Evolutionary conservation across 169 alveolate genomes (phyloP).

Genomic region (Condylostoma magnum): DNA sequence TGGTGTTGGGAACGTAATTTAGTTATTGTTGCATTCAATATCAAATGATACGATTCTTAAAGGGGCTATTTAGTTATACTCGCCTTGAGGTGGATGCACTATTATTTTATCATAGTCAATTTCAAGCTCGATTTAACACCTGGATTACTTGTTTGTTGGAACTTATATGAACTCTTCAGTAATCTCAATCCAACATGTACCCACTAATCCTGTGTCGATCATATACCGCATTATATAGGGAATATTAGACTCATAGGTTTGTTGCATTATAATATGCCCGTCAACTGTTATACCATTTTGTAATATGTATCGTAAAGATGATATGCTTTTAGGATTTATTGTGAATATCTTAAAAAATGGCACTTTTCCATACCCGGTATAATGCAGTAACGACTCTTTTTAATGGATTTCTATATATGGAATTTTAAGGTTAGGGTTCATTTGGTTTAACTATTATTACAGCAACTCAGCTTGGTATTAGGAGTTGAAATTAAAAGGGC

Average conservation of each 20-base stretch:
- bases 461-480: not conserved
- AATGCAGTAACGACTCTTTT: not conserved
- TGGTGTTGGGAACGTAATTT: constrained; percentile 95
- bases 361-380: not conserved
- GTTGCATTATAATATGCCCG: constrained; percentile 30
- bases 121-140: constrained; percentile 92
- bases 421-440: too few species aligned
- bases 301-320: not conserved
- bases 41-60: constrained; percentile 94
- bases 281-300: constrained; percentile 17
- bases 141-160: constrained; percentile 42
- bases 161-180: constrained; percentile 45
- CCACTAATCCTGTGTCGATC: constrained; percentile 94
- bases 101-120: constrained; percentile 66
- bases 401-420: constrained; percentile 39
- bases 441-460: too few species aligned
- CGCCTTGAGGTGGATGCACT: constrained; percentile 86
- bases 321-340: constrained; percentile 1
- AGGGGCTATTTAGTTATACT: constrained; percentile 93
- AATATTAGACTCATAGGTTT: constrained; percentile 94
- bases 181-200: constrained; percentile 95
- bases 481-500: not conserved
- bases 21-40: constrained; percentile 69
- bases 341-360: constrained; percentile 5
- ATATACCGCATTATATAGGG: constrained; percentile 96